Base-by-base conservation (phyloP, 2,329 filamentous ascomycete species). In the Colletotrichum chrysophilum region DNA sequence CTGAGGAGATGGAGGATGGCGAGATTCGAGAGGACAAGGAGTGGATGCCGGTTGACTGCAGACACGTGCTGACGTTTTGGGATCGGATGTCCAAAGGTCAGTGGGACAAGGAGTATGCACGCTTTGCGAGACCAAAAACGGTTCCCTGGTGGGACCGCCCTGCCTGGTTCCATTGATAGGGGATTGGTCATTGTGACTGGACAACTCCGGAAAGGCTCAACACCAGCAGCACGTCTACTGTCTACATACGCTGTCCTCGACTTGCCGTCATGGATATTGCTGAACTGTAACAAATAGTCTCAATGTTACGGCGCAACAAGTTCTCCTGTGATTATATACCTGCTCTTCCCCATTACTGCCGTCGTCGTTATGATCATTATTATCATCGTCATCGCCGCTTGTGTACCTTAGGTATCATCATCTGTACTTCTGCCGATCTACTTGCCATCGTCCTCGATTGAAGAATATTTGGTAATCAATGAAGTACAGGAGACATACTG, bases 171-270 rank as follows among this genome's bases (percentile, higher is more conserved):
- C 3, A 48, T 48, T 43, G 1, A n/a, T 43, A 12, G 38, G 18
- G 18, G 5, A 43, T n/a, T 43, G 18, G 3, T 43, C 18, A n/a
- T 7, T n/a, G 38, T 43, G 9, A 43, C 38, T 4, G 38, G 38
- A 43, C 38, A 12, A 43, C 9, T 10, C 5, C 9, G 9, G 9
- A 43, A 12, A 10, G 4, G 5, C 18, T 43, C 1, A 3, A n/a
- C 38, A 10, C 9, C 38, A n/a, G 38, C 18, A 48, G 5, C 38
- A 12, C 9, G 0, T n/a, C 38, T n/a, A 1, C 9, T 5, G 0
- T n/a, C 38, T n/a, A 1, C 9, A n/a, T 12, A 7, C 0, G 38
- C 9, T 1, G 3, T 12, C 5, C 18, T 48, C 9, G 3, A 36
- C 14, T 36, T 16, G 34, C 1, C 14, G 4, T 36, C 34, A 36